Evolutionary conservation across 1,139 yeast genomes (phyloP), one percentile per base, ranked within the genome.

Genomic region (Candida albicans): DNA sequence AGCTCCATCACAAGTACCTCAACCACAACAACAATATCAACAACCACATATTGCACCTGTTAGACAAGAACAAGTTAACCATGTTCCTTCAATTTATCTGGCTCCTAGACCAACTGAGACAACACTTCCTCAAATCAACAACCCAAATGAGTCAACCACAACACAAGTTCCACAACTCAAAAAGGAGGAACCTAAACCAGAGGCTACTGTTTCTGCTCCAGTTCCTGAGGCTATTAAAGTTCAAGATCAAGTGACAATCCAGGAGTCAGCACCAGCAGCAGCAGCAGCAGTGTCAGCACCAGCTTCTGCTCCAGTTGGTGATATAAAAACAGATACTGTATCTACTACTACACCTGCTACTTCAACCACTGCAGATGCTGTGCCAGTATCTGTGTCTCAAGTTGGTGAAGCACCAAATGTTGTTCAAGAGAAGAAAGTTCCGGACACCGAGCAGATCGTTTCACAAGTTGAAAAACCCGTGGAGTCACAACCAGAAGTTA

Each of bases 361-460:
- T 4, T 9, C 29, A 9, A 9, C 29, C 7, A 27, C 4, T 9
- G 7, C 29, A 10, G 8, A 27, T 27, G 32, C 32, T 29, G 14
- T 13, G 3, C 34, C 40, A 43, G 42, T 30, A 9, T 46, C 42
- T 40, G 22, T 18, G 5, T 18, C 22, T 18, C 22, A 18, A 18
- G 22, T 18, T 18, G 22, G 3, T 18, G 22, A 18, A 18, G 5
- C 22, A 18, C 5, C 22, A 18, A 18, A 3, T 18, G 5, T 5
- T 18, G 5, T 18, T 18, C 5, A 18, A 5, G 22, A 18, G 22
- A 18, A 18, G 22, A 18, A 18, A 18, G 5, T 18, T 5, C 22
- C 22, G 22, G 22, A 18, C 3, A 18, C 22, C 5, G 22, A 18
- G 22, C 22, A 18, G 22, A 18, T 4, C 5, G 22, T 18, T 18